These are phyloP conservation scores for Conticribra weissflogii DNA, from an alignment of 108 stramenopile genomes.

Conservation along the genomic window DNA sequence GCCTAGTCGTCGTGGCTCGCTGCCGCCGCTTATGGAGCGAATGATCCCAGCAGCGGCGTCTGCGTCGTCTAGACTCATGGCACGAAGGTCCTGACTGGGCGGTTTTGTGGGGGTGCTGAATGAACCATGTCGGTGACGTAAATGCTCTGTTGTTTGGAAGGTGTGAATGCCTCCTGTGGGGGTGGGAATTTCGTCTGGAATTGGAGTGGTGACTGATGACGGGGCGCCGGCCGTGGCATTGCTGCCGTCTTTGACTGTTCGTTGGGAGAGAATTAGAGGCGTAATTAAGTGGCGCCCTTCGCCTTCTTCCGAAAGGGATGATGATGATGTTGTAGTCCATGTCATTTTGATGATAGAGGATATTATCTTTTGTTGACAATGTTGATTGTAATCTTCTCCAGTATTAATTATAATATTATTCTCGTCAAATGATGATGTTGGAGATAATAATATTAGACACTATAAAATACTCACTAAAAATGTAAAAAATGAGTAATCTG, in stretches of 20 bases:
- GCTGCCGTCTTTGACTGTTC: neutral
- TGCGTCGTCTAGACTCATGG: constrained; percentile 40
- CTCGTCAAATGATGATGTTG: too few relatives aligned
- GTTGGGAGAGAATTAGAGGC: neutral
- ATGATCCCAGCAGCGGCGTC: constrained; percentile 31
- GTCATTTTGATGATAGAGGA: too few relatives aligned
- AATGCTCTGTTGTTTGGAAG: constrained; percentile 25
- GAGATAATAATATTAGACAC: too few relatives aligned
- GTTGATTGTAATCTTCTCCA: too few relatives aligned
- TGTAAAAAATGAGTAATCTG: too few relatives aligned
- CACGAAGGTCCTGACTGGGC: neutral
- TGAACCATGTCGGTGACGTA: constrained; percentile 11
- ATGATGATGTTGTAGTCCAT: neutral
- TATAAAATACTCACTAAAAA: too few relatives aligned
- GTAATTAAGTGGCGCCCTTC: neutral
- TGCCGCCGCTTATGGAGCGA: neutral
- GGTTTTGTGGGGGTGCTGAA: neutral
- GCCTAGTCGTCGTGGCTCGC: neutral
- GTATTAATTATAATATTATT: too few relatives aligned
- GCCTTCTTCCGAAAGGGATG: constrained; percentile 1
- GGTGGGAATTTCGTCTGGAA: constrained; percentile 18
- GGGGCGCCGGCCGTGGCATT: neutral
- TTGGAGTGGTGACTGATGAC: constrained; percentile 4
- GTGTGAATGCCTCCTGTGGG: constrained; percentile 23
- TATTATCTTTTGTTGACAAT: too few relatives aligned